Conservation (phyloP, 1,284 basidiomycete genomes). For the Leccinum variabile region DNA sequence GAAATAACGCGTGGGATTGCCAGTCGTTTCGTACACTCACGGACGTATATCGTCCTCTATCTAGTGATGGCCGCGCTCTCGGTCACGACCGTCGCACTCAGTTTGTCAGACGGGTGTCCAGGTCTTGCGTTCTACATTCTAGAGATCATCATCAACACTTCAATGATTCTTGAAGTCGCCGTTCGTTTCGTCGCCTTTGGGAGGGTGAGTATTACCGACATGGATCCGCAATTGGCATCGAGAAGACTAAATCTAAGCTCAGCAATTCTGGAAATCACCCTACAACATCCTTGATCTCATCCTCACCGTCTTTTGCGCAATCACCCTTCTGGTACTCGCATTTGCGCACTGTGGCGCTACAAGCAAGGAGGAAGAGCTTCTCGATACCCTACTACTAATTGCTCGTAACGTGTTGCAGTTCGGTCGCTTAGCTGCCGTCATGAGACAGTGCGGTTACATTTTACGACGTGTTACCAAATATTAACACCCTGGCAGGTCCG, state of each 20-base stretch:
- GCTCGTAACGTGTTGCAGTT: slow-evolving; percentile 92
- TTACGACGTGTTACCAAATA: not conserved
- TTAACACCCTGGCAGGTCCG: slow-evolving; percentile 60
- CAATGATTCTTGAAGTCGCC: slow-evolving; percentile 91
- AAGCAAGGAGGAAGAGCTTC: slow-evolving; percentile 85
- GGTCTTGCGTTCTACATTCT: slow-evolving; percentile 84
- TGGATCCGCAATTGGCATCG: not conserved
- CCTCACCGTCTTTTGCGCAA: slow-evolving; percentile 80
- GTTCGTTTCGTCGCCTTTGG: slow-evolving; percentile 90
- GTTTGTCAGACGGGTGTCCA: slow-evolving; percentile 77
- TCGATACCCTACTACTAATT: slow-evolving; percentile 88
- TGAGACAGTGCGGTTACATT: slow-evolving; percentile 73
- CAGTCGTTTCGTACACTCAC: slow-evolving; percentile 82
- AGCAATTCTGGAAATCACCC: slow-evolving; percentile 91
- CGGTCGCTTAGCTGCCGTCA: slow-evolving; percentile 82
- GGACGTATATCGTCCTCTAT: slow-evolving; percentile 82
- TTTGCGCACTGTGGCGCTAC: slow-evolving; percentile 76
- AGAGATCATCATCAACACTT: slow-evolving; percentile 86
- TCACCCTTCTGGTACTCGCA: slow-evolving; percentile 84
- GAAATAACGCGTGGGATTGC: slow-evolving; percentile 81
- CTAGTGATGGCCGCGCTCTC: slow-evolving; percentile 87
- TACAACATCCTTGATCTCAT: slow-evolving; percentile 88
- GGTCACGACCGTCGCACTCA: slow-evolving; percentile 88
- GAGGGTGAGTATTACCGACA: slow-evolving; percentile 53
- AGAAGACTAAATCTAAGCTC: slow-evolving; percentile 7